These are phyloP conservation scores for Populus tremula DNA, from an alignment of 345 rosid genomes.

Conservation along the genomic window DNA sequence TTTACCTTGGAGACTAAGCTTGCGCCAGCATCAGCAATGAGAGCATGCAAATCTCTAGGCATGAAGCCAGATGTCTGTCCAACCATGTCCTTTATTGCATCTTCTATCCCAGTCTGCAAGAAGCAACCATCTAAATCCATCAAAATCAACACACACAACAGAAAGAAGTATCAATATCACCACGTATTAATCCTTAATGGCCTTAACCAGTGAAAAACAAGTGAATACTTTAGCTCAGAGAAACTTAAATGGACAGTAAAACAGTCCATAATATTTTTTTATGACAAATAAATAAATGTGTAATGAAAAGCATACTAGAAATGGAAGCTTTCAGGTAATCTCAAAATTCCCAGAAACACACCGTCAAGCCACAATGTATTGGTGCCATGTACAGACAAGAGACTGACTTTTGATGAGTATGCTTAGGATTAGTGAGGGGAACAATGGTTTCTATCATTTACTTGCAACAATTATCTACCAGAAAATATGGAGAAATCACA, in stretches of 20 bases:
- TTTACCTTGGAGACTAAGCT: slow-evolving; percentile 48
- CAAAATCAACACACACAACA: slow-evolving; percentile 15
- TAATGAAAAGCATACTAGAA: background rate
- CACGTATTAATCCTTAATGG: background rate
- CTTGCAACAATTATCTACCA: background rate
- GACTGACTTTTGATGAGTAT: background rate
- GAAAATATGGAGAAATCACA: slow-evolving; percentile 2
- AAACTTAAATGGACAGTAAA: slow-evolving; percentile 7
- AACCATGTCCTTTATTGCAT: slow-evolving; percentile 60
- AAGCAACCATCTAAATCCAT: slow-evolving; percentile 26
- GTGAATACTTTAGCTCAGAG: background rate
- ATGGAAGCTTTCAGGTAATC: background rate
- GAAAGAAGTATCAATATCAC: background rate
- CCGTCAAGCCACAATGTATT: background rate
- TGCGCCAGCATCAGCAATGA: slow-evolving; percentile 87
- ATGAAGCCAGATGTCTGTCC: slow-evolving; percentile 96
- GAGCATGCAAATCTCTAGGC: slow-evolving; percentile 81
- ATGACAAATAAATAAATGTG: slow-evolving; percentile 4
- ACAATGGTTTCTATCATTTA: background rate
- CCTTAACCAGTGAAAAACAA: background rate
- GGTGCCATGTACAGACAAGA: background rate
- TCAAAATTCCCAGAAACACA: background rate
- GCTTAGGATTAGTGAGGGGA: background rate
- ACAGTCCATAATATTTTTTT: slow-evolving; percentile 6
- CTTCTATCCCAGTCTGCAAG: slow-evolving; percentile 63